Evolutionary conservation across 257 asterid species (phyloP), one percentile per base, ranked within the genome.

Genomic region (Striga asiatica): DNA sequence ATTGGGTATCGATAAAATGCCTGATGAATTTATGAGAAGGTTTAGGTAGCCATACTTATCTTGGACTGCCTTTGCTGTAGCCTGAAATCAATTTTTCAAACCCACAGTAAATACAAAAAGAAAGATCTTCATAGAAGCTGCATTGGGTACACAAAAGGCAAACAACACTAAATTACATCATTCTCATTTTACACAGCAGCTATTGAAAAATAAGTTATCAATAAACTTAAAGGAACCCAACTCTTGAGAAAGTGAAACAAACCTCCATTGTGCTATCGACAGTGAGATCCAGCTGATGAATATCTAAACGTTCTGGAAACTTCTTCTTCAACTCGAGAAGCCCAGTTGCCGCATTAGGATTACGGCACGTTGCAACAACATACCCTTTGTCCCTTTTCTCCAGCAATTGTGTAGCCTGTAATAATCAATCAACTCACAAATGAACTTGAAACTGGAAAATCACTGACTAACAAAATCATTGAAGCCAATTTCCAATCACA

Each of bases 341-440:
- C 71, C 75, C 88, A 0, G 72, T 60, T 43, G 98, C 85, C 27
- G 56, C 78, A 31, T 57, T 71, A 59, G 98, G 97, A 65, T 74
- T 76, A 32, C 98, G 95, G 68, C 98, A 91, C 10, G 98, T 87
- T 27, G 95, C 97, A 51, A 87, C 76, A 23, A 91, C 85, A 6
- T 65, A 69, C 45, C 94, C 93, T 52, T 68, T 61, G 18, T 74
- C 71, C 21, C 64, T 77, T 49, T 71, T 79, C 84, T 84, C 95
- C 56, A 92, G 59, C 84, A 92, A 75, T 29, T 92, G 97, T 46
- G 61, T 88, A 47, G 84, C 98, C 98, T 91, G 53, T 9, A 62
- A 34, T 9, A 62, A 34, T 2, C 10, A 42, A 17, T 23, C 62
- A 59, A 35, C 61, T 58, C 20, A 61, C 6, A 29, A 16, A 8